phyloP scores from a whole-genome alignment of 768 basidiomycete species.

The Cystobasidium tubakii region DNA sequence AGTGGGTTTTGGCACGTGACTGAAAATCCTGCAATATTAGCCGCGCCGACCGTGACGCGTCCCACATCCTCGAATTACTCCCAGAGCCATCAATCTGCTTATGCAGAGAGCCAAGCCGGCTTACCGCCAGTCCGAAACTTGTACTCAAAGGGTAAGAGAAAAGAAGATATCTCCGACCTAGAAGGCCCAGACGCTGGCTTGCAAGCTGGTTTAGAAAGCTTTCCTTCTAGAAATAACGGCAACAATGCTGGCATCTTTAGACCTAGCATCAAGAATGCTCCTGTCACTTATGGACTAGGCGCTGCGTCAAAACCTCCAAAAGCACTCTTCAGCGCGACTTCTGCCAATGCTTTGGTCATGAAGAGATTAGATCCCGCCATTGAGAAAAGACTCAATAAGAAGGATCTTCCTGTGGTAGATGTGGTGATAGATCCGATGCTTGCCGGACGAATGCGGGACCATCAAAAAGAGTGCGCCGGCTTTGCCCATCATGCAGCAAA shows the following conservation, averaged over 20 bases:
- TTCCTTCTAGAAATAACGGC: not conserved
- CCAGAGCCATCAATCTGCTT: conserved; percentile 6
- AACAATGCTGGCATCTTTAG: not conserved
- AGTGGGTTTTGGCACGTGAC: not conserved
- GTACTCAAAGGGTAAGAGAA: not conserved
- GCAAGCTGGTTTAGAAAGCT: conserved; percentile 10
- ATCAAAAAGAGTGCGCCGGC: conserved; percentile 72
- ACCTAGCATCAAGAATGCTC: conserved; percentile 38
- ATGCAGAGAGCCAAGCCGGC: not conserved
- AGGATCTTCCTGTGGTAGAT: conserved; percentile 60
- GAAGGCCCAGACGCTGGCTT: conserved; percentile 6
- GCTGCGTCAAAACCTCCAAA: not conserved
- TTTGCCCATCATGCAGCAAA: not conserved
- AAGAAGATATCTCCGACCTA: not conserved
- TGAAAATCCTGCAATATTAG: not conserved
- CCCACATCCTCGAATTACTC: conserved; percentile 4
- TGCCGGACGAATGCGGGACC: conserved; percentile 67
- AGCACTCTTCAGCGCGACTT: conserved; percentile 62
- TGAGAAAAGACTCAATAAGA: conserved; percentile 62
- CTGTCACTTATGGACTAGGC: conserved; percentile 34
- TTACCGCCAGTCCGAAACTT: not conserved
- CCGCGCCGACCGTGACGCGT: not conserved
- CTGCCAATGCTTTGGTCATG: conserved; percentile 78
- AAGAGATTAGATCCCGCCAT: conserved; percentile 66
- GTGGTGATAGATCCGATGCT: conserved; percentile 90